Evolutionary conservation across 176 grass and related monocot species (phyloP).

Genomic region (Dactylis glomerata): DNA sequence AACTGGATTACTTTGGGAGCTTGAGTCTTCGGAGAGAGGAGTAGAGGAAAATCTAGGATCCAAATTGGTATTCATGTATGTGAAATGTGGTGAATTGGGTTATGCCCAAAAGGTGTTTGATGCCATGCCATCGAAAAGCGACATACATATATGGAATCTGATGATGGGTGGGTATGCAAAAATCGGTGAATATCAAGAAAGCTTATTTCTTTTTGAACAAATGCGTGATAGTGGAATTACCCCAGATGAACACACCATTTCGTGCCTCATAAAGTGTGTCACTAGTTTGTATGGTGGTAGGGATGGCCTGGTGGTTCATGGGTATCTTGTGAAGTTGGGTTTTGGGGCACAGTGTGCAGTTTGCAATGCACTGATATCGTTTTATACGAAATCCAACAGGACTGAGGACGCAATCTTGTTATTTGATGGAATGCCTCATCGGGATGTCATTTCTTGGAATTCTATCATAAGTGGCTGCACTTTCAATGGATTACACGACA

Average conservation of each 20-base stretch:
- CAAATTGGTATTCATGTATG: constrained; percentile 81
- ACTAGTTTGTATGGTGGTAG: constrained; percentile 34
- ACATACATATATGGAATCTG: constrained; percentile 62
- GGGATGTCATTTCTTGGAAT: constrained; percentile 83
- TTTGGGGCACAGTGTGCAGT: constrained; percentile 62
- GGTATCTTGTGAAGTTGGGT: constrained; percentile 59
- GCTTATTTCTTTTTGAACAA: constrained; percentile 61
- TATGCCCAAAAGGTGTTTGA: constrained; percentile 68
- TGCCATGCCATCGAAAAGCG: constrained; percentile 32
- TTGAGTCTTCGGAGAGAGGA: constrained; percentile 24
- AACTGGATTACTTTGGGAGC: constrained; percentile 37
- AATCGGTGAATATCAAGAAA: constrained; percentile 47
- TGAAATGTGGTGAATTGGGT: constrained; percentile 60
- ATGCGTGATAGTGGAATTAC: constrained; percentile 49
- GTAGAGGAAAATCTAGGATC: constrained; percentile 59
- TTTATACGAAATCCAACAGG: constrained; percentile 63
- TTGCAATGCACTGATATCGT: constrained; percentile 59
- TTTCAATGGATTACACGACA: constrained; percentile 49
- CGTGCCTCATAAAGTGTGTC: constrained; percentile 69
- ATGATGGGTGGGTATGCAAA: constrained; percentile 67
- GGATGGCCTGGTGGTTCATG: constrained; percentile 59
- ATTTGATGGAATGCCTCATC: constrained; percentile 69
- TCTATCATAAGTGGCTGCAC: constrained; percentile 60
- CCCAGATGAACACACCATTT: constrained; percentile 61
- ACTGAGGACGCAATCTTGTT: constrained; percentile 45